Evolutionary conservation across 2,329 filamentous ascomycete species (phyloP).

Genomic region (Talaromyces sp.): DNA sequence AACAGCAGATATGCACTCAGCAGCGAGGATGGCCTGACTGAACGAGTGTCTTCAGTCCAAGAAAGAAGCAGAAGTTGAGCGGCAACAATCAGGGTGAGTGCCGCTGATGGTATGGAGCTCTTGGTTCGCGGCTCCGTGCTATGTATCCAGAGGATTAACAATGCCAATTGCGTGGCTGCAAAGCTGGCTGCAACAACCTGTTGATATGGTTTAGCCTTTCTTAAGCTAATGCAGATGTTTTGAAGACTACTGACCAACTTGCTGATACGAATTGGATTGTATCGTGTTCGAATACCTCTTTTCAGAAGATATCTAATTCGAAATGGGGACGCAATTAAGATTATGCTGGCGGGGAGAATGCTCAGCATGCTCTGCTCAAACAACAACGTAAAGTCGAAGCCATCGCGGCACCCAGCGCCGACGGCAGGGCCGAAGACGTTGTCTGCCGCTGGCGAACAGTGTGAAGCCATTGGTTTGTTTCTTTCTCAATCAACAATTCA

Average conservation of each 20-base stretch:
- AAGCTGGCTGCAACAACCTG: neutral
- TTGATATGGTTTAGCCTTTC: neutral
- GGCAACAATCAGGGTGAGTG: conserved; percentile 12
- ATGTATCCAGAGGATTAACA: conserved; percentile 16
- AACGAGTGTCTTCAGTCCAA: conserved; percentile 14
- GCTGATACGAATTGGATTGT: neutral
- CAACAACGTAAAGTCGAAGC: conserved; percentile 32
- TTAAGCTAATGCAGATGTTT: too few relatives aligned
- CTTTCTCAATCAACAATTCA: neutral
- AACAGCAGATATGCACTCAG: conserved; percentile 4
- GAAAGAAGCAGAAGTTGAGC: conserved; percentile 11
- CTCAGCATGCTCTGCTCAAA: conserved; percentile 31
- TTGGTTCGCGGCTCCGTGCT: neutral
- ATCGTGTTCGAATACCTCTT: neutral
- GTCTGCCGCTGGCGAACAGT: conserved; percentile 18
- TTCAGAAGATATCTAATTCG: conserved; percentile 3
- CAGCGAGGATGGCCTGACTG: conserved; percentile 10
- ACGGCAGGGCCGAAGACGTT: conserved; percentile 29
- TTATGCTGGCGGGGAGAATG: conserved; percentile 10
- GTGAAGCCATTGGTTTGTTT: neutral
- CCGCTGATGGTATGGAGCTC: conserved; percentile 6
- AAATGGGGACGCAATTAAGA: conserved; percentile 5
- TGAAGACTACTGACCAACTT: conserved; percentile 8
- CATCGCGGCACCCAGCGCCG: conserved; percentile 23
- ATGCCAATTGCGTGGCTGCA: conserved; percentile 16